Base-by-base conservation (phyloP, 305 asterid genomes). In the Galium porrigens region DNA sequence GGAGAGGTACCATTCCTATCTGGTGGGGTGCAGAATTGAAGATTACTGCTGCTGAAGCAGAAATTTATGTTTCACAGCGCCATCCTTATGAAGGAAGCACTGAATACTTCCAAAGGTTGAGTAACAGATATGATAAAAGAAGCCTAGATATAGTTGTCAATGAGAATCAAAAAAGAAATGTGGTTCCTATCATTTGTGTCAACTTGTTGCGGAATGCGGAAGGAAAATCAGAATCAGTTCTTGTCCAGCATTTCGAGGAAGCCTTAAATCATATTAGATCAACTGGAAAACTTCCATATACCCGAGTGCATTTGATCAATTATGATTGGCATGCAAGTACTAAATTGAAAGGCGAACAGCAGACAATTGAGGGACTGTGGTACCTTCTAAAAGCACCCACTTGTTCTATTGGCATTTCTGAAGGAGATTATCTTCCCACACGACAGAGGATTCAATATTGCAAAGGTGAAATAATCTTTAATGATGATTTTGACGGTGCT, bases 1-100 rank as follows among this genome's bases (percentile, higher is more conserved):
- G 99, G 70, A 81, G 97, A 83, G 99, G 99, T 64, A 92, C 99
- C 56, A 92, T 89, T 68, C 99, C 99, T 75, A 85, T 92, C 53
- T 89, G 99, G 99, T 92, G 99, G 99, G 99, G 99, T 72, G 99
- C 99, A 69, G 99, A 92, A 74, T 73, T 92, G 74, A 92, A 92
- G 75, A 82, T 92, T 62, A 92, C 99, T 71, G 94, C 97, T 74
- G 97, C 99, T 60, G 97, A 92, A 83, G 99, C 99, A 70, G 99
- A 92, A 80, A 92, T 92, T 71, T 92, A 89, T 73, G 94, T 92
- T 67, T 76, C 96, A 54, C 89, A 83, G 70, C 84, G 83, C 64
- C 89, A 92, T 59, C 99, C 99, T 74, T 92, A 87, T 71, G 85
- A 80, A 79, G 99, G 97, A 72, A 89, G 97, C 76, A 81, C 89